Base-by-base conservation (phyloP, 441 rosid species). In the Erodium trifolium region DNA sequence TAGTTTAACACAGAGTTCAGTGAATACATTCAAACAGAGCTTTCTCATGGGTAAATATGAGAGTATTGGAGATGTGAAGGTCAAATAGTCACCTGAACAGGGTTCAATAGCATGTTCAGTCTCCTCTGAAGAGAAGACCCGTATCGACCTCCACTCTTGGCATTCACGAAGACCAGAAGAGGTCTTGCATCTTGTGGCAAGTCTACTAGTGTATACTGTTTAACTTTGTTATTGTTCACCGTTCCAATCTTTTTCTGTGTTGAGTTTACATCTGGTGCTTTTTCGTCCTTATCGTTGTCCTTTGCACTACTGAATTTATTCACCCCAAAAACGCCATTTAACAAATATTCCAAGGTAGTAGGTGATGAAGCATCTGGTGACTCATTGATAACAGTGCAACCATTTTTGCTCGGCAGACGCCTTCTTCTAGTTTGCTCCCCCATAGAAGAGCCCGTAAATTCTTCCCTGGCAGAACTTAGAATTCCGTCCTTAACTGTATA, bases 61-160 rank as follows among this genome's bases (percentile, higher is more conserved):
- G 47, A 41, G 47, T 41, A 41, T 41, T 41, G 47, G 47, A 41
- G 18, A 31, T 37, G 51, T 35, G 31, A 34, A 76, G 70, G 59
- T 67, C 63, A 49, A 49, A 16, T 5, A 65, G 16, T 68, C 74
- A 87, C 92, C 88, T 85, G 90, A 16, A 79, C 86, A 71, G 92
- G 92, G 79, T 84, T 87, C 77, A 87, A 74, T 34, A 87, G 80
- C 87, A 82, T 84, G 78, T 85, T 85, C 53, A 87, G 80, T 73
- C 86, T 83, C 78, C 87, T 80, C 34, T 82, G 86, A 41, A 87
- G 87, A 75, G 77, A 81, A 69, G 84, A 84, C 73, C 90, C 92
- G 41, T 75, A 84, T 72, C 81, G 90, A 65, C 88, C 92, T 45
- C 92, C 92, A 12, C 92, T 87, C 78, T 82, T 85, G 70, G 88